Evolutionary conservation across 331 rosid genomes (phyloP).

Genomic region (Quercus tomentella): DNA sequence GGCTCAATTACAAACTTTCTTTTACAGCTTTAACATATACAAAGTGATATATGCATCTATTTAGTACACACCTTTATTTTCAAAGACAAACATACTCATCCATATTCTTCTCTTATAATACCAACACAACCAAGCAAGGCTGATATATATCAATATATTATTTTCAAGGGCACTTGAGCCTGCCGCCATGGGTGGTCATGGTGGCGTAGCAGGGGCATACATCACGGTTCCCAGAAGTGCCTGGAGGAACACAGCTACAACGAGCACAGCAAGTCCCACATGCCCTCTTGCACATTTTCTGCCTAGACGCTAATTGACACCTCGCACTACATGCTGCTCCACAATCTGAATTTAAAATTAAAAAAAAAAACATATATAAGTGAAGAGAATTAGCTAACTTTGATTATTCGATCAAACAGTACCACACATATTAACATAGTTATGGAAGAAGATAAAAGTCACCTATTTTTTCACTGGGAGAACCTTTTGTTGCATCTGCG

Average conservation of each 20-base stretch:
- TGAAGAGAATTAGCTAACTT: background rate
- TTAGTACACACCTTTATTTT: too few species aligned
- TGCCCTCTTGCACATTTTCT: constrained; percentile 50
- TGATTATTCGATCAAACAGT: background rate
- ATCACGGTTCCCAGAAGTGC: constrained; percentile 60
- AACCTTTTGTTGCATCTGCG: background rate
- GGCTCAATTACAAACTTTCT: background rate
- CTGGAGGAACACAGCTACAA: constrained; percentile 81
- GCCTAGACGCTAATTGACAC: constrained; percentile 60
- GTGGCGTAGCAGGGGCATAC: constrained; percentile 66
- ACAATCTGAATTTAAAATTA: constrained; percentile 34
- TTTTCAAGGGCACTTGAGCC: constrained; percentile 71
- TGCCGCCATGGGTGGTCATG: constrained; percentile 63
- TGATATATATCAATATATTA: background rate
- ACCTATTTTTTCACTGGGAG: background rate
- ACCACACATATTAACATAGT: too few species aligned
- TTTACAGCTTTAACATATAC: background rate
- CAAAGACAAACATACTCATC: too few species aligned
- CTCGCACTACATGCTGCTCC: constrained; percentile 45
- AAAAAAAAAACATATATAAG: too few species aligned
- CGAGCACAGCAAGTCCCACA: constrained; percentile 74
- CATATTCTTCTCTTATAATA: too few species aligned
- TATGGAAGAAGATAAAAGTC: background rate
- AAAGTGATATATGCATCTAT: too few species aligned
- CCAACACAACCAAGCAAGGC: background rate